Percentiles rank a stretch among this genome's conserved stretches.
Evolutionary conservation across 257 asterid genomes (phyloP).

Genomic region (Lithospermum erythrorhizon): DNA sequence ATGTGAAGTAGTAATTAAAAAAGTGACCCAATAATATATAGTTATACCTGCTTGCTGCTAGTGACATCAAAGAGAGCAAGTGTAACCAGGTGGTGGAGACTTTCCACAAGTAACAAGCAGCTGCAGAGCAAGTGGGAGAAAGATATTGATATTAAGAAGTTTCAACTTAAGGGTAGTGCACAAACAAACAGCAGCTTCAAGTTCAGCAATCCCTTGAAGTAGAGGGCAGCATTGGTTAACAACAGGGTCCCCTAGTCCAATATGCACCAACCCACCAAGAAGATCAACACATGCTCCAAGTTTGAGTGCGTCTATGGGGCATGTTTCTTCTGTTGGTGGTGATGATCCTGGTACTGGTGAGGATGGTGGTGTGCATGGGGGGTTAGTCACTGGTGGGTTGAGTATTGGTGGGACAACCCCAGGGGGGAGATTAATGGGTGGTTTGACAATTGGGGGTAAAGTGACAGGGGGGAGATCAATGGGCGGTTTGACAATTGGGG

Average conservation of each 20-base stretch:
- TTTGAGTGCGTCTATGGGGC: slow-evolving; percentile 66
- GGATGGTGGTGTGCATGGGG: slow-evolving; percentile 16
- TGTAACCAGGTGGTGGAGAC: slow-evolving; percentile 84
- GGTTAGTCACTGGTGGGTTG: slow-evolving; percentile 22
- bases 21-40: too few relatives aligned
- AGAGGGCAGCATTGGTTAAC: slow-evolving; percentile 71
- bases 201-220: slow-evolving; percentile 47
- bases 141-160: slow-evolving; percentile 46
- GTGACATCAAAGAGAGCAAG: slow-evolving; percentile 47
- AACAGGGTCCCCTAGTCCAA: slow-evolving; percentile 64
- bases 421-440: slow-evolving; percentile 3
- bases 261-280: slow-evolving; percentile 59
- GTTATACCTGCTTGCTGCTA: too few relatives aligned
- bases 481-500: too few relatives aligned
- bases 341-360: slow-evolving; percentile 14
- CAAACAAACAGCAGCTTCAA: slow-evolving; percentile 72
- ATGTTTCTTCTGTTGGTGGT: slow-evolving; percentile 18
- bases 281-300: slow-evolving; percentile 83
- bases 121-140: slow-evolving; percentile 71
- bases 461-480: too few relatives aligned
- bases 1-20: too few relatives aligned
- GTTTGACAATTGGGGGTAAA: slow-evolving; percentile 1
- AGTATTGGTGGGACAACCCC: slow-evolving; percentile 7
- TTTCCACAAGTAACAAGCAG: slow-evolving; percentile 74
- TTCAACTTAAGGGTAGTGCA: slow-evolving; percentile 64